Evolutionary conservation across 1,284 basidiomycete species (phyloP), one percentile per base, ranked within the genome.

Genomic region (Clitocybe nebularis): DNA sequence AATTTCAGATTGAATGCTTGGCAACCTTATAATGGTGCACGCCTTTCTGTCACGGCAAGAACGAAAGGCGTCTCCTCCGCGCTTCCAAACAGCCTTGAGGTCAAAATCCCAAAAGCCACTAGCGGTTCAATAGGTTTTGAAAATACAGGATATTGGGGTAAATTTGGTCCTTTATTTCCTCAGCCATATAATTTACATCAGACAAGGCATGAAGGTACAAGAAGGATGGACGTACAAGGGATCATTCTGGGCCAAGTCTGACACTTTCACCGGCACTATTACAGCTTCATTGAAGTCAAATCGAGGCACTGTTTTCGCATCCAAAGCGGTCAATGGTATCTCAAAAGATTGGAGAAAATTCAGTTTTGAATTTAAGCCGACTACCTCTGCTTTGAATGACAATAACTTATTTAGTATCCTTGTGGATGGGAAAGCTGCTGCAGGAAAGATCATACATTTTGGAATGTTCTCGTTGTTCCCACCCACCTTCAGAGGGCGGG

Each of bases 381-480:
- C 39, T 1, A 41, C 33, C 5, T 58, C 63, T 5, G 62, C 64
- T 0, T 17, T 48, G 10, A 53, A 61, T 43, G 55, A 60, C 25
- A 54, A 64, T 25, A 68, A 69, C 45, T 54, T 63, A 1, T 67
- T 69, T 49, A 59, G 46, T 13, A 54, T 69, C 22, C 51, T 51
- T n/a, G 48, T 67, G 11, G 58, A 64, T 41, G 57, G 59, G 11
- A 49, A 50, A 17, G 56, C 58, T 16, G 59, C 58, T 21, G 54
- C 55, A 19, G 63, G 62, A 5, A 51, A 62, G 42, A 62, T 59
- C 0, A 52, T 68, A n/a, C 50, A 60, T 45, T 65, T 69, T 41
- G 57, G 57, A 3, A 50, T 68, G 52, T 63, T 68, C 42, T 61
- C 59, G 5, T 52, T 69, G 19, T 68, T 69, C 41, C 67, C 66